These are phyloP conservation scores for Colletotrichum karsti DNA, from an alignment of 2,329 filamentous ascomycete genomes.

Conservation along the genomic window DNA sequence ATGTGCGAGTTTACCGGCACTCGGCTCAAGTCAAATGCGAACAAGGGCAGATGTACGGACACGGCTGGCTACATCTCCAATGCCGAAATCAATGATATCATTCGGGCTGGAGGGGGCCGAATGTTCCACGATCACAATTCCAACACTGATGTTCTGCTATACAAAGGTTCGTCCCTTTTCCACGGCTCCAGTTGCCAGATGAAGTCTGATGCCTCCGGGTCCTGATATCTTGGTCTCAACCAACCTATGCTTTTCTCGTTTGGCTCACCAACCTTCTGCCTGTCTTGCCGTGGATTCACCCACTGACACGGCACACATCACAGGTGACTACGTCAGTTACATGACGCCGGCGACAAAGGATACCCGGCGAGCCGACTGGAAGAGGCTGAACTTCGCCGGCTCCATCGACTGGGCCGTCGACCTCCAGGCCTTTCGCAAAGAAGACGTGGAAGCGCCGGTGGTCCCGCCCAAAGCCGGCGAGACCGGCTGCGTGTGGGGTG, in stretches of 20 bases:
- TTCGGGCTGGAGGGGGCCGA: neutral
- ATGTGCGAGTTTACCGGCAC: constrained; percentile 36
- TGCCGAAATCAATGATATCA: constrained; percentile 38
- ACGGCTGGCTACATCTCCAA: constrained; percentile 38
- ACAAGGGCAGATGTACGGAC: constrained; percentile 34
- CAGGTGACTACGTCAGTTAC: constrained; percentile 33
- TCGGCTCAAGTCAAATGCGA: constrained; percentile 34
- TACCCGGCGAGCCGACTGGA: constrained; percentile 30
- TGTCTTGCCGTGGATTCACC: no score
- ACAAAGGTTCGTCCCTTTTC: no score
- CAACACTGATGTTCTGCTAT: constrained; percentile 35
- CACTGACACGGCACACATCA: no score
- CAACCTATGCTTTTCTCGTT: no score
- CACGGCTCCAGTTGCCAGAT: no score
- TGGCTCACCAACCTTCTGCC: no score
- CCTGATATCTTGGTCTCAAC: no score
- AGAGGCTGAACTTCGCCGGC: constrained; percentile 37
- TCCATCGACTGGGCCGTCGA: constrained; percentile 37
- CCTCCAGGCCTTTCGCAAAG: constrained; percentile 1
- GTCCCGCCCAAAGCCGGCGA: neutral
- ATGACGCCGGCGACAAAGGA: constrained; percentile 37
- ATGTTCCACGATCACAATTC: constrained; percentile 23
- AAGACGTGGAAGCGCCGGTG: neutral
- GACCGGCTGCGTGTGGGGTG: constrained; percentile 24
- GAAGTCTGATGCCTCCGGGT: no score